Evolutionary conservation across 805 yeast genomes (phyloP).

Genomic region (Maudiozyma serrabonitensis): DNA sequence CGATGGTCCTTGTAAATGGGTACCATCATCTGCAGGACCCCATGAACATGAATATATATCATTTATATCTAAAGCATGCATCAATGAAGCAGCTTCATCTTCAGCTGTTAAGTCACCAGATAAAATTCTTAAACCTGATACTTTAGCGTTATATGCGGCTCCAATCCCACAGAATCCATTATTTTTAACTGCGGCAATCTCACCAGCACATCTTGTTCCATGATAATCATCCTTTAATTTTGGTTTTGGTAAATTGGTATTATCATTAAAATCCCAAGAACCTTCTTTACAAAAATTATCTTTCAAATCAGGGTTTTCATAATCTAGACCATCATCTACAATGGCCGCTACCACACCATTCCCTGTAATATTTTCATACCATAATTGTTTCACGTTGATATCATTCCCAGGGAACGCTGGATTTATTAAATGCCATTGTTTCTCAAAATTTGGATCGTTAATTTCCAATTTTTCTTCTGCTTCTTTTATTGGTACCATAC

Average conservation of each 20-base stretch:
- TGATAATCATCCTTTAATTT: constrained; percentile 74
- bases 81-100: constrained; percentile 85
- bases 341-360: constrained; percentile 75
- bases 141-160: constrained; percentile 80
- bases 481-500: constrained; percentile 36
- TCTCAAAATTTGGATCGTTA: constrained; percentile 69
- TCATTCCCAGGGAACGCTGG: constrained; percentile 67
- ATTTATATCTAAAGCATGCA: constrained; percentile 70
- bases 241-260: constrained; percentile 69
- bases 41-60: constrained; percentile 96
- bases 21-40: constrained; percentile 96
- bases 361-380: constrained; percentile 79
- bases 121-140: constrained; percentile 82
- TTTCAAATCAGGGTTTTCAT: constrained; percentile 60
- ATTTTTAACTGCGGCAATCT: constrained; percentile 75
- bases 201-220: constrained; percentile 98
- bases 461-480: constrained; percentile 50
- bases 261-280: constrained; percentile 88
- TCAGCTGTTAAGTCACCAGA: constrained; percentile 72
- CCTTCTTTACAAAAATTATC: constrained; percentile 67
- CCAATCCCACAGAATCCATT: constrained; percentile 93
- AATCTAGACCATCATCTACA: constrained; percentile 91
- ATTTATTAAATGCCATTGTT: constrained; percentile 92
- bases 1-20: constrained; percentile 77
- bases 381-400: constrained; percentile 74